phyloP scores from a whole-genome alignment of 2,329 filamentous ascomycete species.

The Botrytis aclada region DNA sequence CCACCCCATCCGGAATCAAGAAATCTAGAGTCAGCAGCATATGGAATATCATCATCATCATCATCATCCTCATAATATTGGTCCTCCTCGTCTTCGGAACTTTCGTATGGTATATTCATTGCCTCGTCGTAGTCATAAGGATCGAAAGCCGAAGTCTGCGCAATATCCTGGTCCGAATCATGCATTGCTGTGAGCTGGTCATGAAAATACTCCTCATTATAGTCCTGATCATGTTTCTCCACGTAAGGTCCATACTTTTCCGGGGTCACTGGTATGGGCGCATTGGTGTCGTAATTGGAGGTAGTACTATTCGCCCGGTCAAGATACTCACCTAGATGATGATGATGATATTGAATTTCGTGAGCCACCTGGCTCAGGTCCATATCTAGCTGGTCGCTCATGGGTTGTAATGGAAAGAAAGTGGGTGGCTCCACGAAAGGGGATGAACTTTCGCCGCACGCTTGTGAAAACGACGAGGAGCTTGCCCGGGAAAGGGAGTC shows the following conservation, averaged over 20 bases:
- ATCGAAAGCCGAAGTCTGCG: not conserved
- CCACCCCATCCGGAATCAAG: conserved; percentile 71
- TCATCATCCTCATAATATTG: conserved; percentile 43
- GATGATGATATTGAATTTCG: conserved; percentile 40
- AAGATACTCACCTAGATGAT: conserved; percentile 51
- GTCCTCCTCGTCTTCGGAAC: conserved; percentile 33
- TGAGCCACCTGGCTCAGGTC: conserved; percentile 29
- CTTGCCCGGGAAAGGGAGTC: conserved; percentile 31
- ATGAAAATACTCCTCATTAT: conserved; percentile 23
- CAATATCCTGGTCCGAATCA: not conserved
- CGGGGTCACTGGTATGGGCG: not conserved
- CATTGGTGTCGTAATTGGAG: conserved; percentile 49
- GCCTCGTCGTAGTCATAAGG: conserved; percentile 29
- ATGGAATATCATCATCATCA: conserved; percentile 52
- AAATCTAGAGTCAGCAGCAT: conserved; percentile 55
- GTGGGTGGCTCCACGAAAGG: conserved; percentile 35
- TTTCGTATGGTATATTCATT: conserved; percentile 23
- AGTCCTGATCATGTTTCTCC: conserved; percentile 27
- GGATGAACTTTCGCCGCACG: conserved; percentile 37
- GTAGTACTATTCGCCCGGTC: conserved; percentile 28
- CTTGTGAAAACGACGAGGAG: conserved; percentile 33
- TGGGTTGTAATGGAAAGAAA: conserved; percentile 30
- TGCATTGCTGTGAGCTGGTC: conserved; percentile 22
- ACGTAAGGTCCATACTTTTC: conserved; percentile 13
- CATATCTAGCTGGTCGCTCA: conserved; percentile 28